Evolutionary conservation across 2,329 filamentous ascomycete genomes (phyloP), one percentile per base, ranked within the genome.

Genomic region (Magnaporthiopsis poae): DNA sequence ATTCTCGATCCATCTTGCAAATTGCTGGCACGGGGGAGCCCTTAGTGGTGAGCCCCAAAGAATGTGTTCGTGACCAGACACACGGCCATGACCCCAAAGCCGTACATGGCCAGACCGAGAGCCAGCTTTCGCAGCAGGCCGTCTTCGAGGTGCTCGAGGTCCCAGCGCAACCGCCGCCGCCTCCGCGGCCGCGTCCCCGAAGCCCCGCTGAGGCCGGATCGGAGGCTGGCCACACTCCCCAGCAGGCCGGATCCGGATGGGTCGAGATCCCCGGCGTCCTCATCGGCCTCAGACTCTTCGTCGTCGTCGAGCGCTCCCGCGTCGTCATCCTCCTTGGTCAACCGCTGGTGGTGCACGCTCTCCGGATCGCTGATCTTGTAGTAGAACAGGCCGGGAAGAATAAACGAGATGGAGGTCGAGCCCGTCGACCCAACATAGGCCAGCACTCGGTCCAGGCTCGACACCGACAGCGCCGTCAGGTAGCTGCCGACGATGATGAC

Each of bases 351-450:
- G 69, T 94, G 87, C 35, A 88, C 84, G 61, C 91, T 94, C 66
- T 96, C 90, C 0, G 95, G 95, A 31, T 91, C 88, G 15, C 92
- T 96, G 68, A 99, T 98, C 78, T 98, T 98, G 80, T 98, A 99
- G 78, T 98, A 99, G 77, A 99, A 99, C 4, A 99, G 79, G 0
- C 95, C 95, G 0, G 95, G 95, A 0, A 99, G 83, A 70, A 99
- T 98, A 75, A 99, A 99, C 69, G 91, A 96, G 72, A 99, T 99
- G 68, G 91, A 92, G 0, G 95, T 99, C 65, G 90, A 94, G 65
- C 95, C 95, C 0, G 95, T 99, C 72, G 90, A 92, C 56, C 95
- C 95, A 13, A 99, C 95, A 71, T 97, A 99, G 0, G 95, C 94
- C 0, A 99, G 84, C 0, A 99, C 93, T 62, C 91, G 89, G 74